phyloP scores from a whole-genome alignment of 345 rosid species.

The Eucalyptus marginata region DNA sequence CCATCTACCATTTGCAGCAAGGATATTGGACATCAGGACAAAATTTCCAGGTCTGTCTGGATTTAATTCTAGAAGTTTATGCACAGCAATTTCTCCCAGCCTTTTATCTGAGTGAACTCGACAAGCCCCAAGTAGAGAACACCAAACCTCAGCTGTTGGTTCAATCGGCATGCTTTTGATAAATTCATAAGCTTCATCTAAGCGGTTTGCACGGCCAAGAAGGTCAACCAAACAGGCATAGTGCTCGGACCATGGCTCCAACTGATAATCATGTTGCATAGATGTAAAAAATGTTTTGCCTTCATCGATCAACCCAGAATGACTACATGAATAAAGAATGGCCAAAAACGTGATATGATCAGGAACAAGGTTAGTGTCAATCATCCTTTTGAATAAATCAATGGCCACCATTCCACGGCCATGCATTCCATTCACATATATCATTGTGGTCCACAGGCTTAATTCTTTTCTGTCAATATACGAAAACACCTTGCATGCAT shows the following conservation, averaged over 20 bases:
- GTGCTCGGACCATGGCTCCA: conserved; percentile 90
- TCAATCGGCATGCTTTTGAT: conserved; percentile 50
- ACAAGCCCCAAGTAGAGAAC: conserved; percentile 78
- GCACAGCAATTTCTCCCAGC: conserved; percentile 58
- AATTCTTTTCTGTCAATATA: conserved; percentile 23
- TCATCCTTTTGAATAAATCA: conserved; percentile 44
- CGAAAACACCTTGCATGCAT: conserved; percentile 38
- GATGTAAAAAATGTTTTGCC: conserved; percentile 42
- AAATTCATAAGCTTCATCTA: conserved; percentile 63
- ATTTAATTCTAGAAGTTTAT: conserved; percentile 41
- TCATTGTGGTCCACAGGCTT: conserved; percentile 68
- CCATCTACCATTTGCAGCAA: conserved; percentile 69
- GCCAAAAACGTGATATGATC: conserved; percentile 76
- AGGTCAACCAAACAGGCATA: conserved; percentile 76
- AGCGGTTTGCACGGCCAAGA: conserved; percentile 65
- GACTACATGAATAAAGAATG: conserved; percentile 77
- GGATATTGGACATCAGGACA: conserved; percentile 69
- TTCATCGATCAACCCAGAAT: conserved; percentile 64
- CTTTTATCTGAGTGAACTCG: conserved; percentile 54
- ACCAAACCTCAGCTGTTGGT: conserved; percentile 80
- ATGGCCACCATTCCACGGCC: conserved; percentile 60
- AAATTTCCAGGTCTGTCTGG: conserved; percentile 68
- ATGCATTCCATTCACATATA: conserved; percentile 78
- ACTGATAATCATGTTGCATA: conserved; percentile 48
- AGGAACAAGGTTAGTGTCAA: conserved; percentile 24